A percentile compares a stretch with the other conserved stretches of the same genome.
phyloP scores from a whole-genome alignment of 495 filamentous ascomycete species.

The Neurospora sp. region DNA sequence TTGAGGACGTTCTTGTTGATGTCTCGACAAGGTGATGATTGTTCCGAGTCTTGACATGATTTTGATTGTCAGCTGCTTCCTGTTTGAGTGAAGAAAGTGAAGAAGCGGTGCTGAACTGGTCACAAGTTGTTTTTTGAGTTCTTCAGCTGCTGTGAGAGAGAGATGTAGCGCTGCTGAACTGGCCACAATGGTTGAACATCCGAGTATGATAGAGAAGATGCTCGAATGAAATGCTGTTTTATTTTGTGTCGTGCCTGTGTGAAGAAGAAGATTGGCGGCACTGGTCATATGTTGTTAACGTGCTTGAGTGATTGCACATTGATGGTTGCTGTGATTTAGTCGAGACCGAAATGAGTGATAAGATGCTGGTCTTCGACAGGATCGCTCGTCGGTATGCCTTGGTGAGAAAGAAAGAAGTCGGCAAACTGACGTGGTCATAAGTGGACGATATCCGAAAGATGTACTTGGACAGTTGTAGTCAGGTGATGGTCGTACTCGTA shows the following conservation, averaged over 20 bases:
- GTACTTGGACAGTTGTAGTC: background rate
- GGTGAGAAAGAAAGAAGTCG: background rate
- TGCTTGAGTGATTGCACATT: background rate
- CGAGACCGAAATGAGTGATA: background rate
- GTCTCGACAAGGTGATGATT: background rate
- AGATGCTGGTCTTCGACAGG: background rate
- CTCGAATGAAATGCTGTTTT: background rate
- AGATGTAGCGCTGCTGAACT: background rate
- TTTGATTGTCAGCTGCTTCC: background rate
- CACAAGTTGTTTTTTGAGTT: background rate
- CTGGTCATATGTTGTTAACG: background rate
- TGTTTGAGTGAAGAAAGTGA: background rate
- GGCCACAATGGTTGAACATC: background rate
- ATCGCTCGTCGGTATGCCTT: background rate
- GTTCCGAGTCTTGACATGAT: background rate
- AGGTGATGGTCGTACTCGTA: background rate
- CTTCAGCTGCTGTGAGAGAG: background rate
- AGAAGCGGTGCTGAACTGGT: background rate
- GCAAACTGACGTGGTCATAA: background rate
- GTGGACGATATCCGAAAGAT: background rate
- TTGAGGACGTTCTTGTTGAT: background rate
- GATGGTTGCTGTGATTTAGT: background rate
- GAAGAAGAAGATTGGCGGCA: background rate
- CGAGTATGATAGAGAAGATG: background rate
- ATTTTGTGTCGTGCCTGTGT: background rate